Base-by-base conservation (phyloP, 306 rosid species). In the Medicago arabica region DNA sequence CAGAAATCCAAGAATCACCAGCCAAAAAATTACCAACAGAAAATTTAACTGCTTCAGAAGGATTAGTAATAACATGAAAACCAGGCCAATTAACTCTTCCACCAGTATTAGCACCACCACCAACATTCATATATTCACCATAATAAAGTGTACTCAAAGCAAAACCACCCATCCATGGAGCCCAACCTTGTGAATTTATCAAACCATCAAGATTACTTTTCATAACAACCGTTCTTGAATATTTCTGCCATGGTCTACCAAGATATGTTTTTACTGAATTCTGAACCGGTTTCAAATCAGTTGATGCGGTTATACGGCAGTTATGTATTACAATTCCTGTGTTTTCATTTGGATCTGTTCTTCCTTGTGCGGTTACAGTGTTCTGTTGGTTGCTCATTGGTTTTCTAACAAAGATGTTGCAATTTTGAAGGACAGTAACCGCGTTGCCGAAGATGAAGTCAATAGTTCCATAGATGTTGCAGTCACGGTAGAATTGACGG, bases 401-500 rank as follows among this genome's bases (percentile, higher is more conserved):
- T 54, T 69, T 91, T 5, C 91, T 81, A 1, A 72, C 86, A 58
- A 65, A 81, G 78, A 94, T 86, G 81, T 88, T 86, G 75, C 93
- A 90, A 74, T 82, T 88, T 47, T 94, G 98, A 57, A 94, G 59
- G 12, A 94, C 78, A 0, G 67, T 74, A 0, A 19, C 80, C 0
- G 90, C 91, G 74, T 91, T 86, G 2, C 97, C 96, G 31, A 79
- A 91, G 18, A 94, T 87, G 88, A 94, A 87, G 78, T 94, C 97
- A 0, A 90, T 2, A 16, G 98, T 91, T 67, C 98, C 98, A 58
- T 88, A 82, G 11, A 91, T 72, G 63, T 87, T 65, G 8, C 98
- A 94, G 7, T 91, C 97, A 0, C 97, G 94, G 83, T 88, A 94
- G 89, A 94, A 94, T 47, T 93, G 98, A 21, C 96, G 94, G 7